Evolutionary conservation across 805 yeast genomes (phyloP), one percentile per base, ranked within the genome.

Genomic region (Cyberlindnera americana): DNA sequence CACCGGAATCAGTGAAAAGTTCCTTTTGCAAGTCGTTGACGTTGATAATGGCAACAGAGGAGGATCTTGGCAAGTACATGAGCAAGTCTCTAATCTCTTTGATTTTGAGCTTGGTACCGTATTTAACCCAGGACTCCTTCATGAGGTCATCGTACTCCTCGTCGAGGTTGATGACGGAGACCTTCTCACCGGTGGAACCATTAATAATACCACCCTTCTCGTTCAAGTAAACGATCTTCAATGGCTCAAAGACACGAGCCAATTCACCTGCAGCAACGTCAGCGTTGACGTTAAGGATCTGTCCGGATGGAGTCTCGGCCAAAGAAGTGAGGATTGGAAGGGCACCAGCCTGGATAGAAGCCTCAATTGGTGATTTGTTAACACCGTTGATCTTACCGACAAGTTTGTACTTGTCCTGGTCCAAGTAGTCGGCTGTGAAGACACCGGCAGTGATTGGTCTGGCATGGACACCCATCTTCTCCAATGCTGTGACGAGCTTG

Each of bases 231-330:
- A 93, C 99, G 48, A 93, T 91, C 67, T 93, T 93, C 57, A 93
- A 77, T 7, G 99, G 99, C 67, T 93, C 96, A 54, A 93, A 86
- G 37, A 87, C 96, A 59, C 97, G 77, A 18, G 99, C 97, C 50
- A 93, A 74, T 66, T 93, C 98, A 54, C 97, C 95, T 33, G 99
- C 99, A 30, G 98, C 99, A 37, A 93, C 96, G 60, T 93, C 99
- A 7, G 99, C 99, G 60, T 93, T 93, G 45, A 93, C 98, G 56
- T 93, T 93, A 61, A 93, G 74, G 62, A 93, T 84, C 70, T 93
- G 99, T 24, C 99, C 99, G 3, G 93, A 86, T 14, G 93, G 77
- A 15, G 98, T 93, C 67, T 93, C 99, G 8, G 99, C 99, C 53
- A 93, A 68, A 2, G 98, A 91, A 1, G 99, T 93, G 59, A 93